Base-by-base conservation (phyloP, 139 green algal genomes). In the Parachlorella kessleri region DNA sequence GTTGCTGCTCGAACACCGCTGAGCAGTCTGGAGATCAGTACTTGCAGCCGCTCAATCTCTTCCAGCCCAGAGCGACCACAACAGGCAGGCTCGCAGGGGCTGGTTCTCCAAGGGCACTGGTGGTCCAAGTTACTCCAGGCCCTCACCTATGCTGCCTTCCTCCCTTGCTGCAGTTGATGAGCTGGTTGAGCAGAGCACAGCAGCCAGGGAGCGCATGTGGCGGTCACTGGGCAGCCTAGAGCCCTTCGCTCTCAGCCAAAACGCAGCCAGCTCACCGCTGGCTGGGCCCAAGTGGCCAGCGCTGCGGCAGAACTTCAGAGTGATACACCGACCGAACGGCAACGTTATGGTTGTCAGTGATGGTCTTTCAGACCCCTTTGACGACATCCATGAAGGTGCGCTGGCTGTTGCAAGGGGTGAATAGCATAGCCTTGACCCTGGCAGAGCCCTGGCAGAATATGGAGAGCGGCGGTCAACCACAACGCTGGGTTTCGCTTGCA, bases 341-440 rank as follows among this genome's bases (percentile, higher is more conserved):
- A 89, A 82, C 32, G 72, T 92, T 30, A 75, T 92, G 54, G 64
- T 92, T 7, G 83, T 83, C 65, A 83, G 66, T 21, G 88, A 92
- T 72, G 88, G 88, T 36, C 64, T 92, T 36, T 84, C 70, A 21
- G 88, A 92, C 72, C 88, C 88, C 0, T 92, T 92, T 72, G 83
- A 92, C 66, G 88, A 92, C 54, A 69, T 92, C 18, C 81, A 86
- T 7, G 64, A 86, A 55, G 42, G 70, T 89, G 39, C n/a, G n/a
- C n/a, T n/a, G n/a, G n/a, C n/a, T n/a, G n/a, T n/a, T n/a, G n/a
- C n/a, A n/a, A n/a, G n/a, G n/a, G n/a, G n/a, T n/a, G n/a, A n/a
- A n/a, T n/a, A n/a, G n/a, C n/a, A n/a, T n/a, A n/a, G n/a, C n/a
- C n/a, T n/a, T n/a, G n/a, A n/a, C n/a, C n/a, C n/a, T n/a, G n/a